Evolutionary conservation across 768 basidiomycete genomes (phyloP).

Genomic region (Kwoniella mangroviensis): DNA sequence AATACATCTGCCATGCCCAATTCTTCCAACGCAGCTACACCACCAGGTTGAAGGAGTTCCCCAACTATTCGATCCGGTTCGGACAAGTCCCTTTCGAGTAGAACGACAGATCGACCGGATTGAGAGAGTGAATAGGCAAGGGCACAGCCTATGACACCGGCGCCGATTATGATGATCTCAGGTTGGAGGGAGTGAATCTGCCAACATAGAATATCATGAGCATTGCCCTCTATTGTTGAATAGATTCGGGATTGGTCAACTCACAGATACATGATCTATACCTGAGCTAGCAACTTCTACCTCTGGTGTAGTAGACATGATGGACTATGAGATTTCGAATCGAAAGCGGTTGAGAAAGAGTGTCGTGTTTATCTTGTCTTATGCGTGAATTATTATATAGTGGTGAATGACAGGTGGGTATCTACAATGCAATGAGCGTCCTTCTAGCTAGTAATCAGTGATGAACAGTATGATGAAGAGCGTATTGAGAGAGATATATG

Average conservation of each 20-base stretch:
- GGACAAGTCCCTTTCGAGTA: conserved; percentile 87
- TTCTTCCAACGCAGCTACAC: conserved; percentile 72
- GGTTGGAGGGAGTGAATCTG: conserved; percentile 45
- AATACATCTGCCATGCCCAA: conserved; percentile 78
- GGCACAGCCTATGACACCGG: conserved; percentile 84
- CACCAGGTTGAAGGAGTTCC: conserved; percentile 93
- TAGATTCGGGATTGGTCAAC: not conserved
- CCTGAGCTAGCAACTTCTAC: conserved; percentile 11
- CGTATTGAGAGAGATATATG: not conserved
- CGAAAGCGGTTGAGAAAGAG: not conserved
- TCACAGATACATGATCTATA: conserved; percentile 21
- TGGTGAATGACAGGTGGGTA: no score
- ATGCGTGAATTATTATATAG: no score
- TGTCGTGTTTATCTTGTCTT: not conserved
- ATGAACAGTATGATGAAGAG: no score
- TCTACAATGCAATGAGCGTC: no score
- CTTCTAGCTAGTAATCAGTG: no score
- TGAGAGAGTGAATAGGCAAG: conserved; percentile 81
- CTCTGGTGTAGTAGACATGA: conserved; percentile 26
- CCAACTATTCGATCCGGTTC: conserved; percentile 98
- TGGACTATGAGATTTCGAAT: not conserved
- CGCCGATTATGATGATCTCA: conserved; percentile 78
- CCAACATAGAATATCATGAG: not conserved
- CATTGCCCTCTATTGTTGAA: not conserved
- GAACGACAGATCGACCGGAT: conserved; percentile 73